Conservation (phyloP, 1,284 basidiomycete species). For the Lentinula novae-zelandiae region DNA sequence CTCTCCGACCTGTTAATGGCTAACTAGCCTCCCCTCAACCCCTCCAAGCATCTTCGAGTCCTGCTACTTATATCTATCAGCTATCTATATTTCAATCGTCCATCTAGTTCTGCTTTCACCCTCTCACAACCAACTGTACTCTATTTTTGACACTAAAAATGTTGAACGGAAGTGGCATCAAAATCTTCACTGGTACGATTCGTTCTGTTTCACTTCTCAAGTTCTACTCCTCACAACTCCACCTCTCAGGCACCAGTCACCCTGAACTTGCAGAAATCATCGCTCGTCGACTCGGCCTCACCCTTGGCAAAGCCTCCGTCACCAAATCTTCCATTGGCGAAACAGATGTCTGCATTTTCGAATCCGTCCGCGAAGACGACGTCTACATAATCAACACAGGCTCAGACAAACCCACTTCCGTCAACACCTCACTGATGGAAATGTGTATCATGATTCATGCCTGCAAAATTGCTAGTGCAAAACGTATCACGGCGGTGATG, state of each 20-base stretch:
- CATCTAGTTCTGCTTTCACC: no score
- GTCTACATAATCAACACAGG: conserved; percentile 99
- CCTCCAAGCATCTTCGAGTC: neutral
- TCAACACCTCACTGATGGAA: conserved; percentile 93
- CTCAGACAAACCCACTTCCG: conserved; percentile 29
- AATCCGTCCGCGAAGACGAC: conserved; percentile 97
- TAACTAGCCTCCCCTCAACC: neutral
- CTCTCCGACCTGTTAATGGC: neutral
- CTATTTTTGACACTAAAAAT: conserved; percentile 29
- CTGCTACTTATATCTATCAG: neutral
- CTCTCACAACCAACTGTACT: no score
- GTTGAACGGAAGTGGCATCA: conserved; percentile 83
- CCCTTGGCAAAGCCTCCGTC: conserved; percentile 82
- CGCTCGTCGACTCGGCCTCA: conserved; percentile 85
- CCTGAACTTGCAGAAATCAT: conserved; percentile 94
- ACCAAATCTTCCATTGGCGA: conserved; percentile 90
- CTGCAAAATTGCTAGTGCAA: conserved; percentile 96
- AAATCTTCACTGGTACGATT: conserved; percentile 83
- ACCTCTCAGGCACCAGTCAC: conserved; percentile 79
- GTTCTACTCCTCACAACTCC: neutral
- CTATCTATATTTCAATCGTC: no score
- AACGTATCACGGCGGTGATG: conserved; percentile 94
- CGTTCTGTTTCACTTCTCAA: conserved; percentile 5
- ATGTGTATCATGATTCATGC: conserved; percentile 99
- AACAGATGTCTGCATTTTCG: conserved; percentile 87